Percentiles rank a stretch among this genome's conserved stretches.
Conservation (phyloP, 257 asterid species). For the Nicotiana otophora region DNA sequence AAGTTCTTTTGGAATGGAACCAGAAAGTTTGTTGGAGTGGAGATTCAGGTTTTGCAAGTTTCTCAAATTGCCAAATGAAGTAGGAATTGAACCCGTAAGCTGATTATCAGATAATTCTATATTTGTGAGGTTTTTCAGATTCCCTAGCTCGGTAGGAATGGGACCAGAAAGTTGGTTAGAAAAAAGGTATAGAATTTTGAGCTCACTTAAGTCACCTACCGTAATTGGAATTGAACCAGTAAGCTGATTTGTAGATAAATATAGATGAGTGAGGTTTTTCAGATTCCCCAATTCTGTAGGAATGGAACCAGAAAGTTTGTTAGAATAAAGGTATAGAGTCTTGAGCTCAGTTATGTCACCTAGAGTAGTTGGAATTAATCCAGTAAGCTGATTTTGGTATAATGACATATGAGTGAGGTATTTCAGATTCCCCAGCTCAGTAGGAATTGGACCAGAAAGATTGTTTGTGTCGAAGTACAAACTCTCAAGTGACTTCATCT, state of each 20-base stretch:
- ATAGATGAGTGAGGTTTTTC: too few species aligned
- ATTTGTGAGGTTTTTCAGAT: neutral
- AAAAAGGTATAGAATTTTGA: neutral
- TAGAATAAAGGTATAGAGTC: neutral
- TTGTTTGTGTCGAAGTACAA: too few species aligned
- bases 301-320: neutral
- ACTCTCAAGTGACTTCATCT: neutral
- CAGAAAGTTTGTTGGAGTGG: neutral
- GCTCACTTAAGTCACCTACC: neutral
- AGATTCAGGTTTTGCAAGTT: neutral
- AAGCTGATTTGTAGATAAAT: neutral
- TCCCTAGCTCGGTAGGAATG: neutral
- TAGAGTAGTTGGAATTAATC: neutral
- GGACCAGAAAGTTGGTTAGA: neutral
- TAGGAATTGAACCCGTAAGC: slow-evolving; percentile 9
- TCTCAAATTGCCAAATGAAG: slow-evolving; percentile 8
- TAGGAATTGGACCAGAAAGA: too few species aligned
- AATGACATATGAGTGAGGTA: neutral
- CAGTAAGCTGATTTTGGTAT: neutral
- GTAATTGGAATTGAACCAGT: slow-evolving; percentile 10
- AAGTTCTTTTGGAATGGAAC: neutral
- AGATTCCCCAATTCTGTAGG: neutral
- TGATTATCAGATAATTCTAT: neutral
- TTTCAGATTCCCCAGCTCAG: too few species aligned
- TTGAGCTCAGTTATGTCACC: slow-evolving; percentile 2